Evolutionary conservation across 1,139 yeast species (phyloP).

Genomic region (Zygosaccharomyces pseudobailii): DNA sequence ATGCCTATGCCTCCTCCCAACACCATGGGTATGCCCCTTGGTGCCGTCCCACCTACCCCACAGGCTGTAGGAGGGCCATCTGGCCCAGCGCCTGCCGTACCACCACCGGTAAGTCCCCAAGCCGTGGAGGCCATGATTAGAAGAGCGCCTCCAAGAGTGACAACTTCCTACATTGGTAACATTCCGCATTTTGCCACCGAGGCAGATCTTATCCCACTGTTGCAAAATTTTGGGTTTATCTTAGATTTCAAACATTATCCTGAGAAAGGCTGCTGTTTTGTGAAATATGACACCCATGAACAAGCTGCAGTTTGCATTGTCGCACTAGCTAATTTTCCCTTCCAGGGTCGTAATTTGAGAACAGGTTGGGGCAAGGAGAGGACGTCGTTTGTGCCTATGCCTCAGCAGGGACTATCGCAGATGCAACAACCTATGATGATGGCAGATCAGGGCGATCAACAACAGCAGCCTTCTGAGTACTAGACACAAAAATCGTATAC

Average conservation of each 20-base stretch:
- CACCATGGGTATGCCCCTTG: conserved; percentile 18
- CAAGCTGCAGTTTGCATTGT: conserved; percentile 85
- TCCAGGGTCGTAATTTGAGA: conserved; percentile 75
- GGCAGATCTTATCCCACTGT: conserved; percentile 66
- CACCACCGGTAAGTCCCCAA: conserved; percentile 43
- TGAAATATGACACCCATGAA: conserved; percentile 80
- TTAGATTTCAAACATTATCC: conserved; percentile 78
- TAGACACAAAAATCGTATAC: neutral
- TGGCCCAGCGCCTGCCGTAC: conserved; percentile 24
- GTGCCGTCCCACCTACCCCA: conserved; percentile 18
- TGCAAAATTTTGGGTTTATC: conserved; percentile 77
- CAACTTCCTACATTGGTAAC: conserved; percentile 87
- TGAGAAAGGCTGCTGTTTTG: conserved; percentile 59
- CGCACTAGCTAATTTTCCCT: conserved; percentile 66
- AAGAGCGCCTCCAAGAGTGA: conserved; percentile 67
- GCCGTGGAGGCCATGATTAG: conserved; percentile 65
- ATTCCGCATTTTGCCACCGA: conserved; percentile 73
- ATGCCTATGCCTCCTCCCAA: conserved; percentile 23
- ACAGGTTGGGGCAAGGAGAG: conserved; percentile 86
- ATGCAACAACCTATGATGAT: conserved; percentile 11
- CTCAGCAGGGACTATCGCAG: conserved; percentile 16
- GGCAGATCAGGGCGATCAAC: conserved; percentile 8
- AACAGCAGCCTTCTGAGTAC: neutral
- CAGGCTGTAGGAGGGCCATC: conserved; percentile 15
- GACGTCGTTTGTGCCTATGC: conserved; percentile 37